Conservation (phyloP, 163 green algal species). For the Smithsoniella earleae region DNA sequence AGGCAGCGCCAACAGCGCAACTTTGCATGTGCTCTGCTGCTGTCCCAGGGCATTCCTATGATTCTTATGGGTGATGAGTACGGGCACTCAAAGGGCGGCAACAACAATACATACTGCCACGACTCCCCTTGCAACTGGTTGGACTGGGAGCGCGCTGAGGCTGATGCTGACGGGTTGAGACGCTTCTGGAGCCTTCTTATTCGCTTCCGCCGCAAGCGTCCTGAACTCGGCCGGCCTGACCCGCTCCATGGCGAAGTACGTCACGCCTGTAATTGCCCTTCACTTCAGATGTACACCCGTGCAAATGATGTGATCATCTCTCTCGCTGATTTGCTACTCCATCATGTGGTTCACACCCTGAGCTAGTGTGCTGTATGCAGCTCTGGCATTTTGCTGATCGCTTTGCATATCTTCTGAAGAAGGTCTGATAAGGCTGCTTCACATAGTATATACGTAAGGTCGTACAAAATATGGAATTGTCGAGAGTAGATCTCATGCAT, state of each 20-base stretch:
- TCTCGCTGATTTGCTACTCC: too few species aligned
- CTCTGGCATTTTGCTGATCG: too few species aligned
- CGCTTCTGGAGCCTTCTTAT: constrained; percentile 67
- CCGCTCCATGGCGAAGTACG: constrained; percentile 3
- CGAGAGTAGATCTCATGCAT: too few species aligned
- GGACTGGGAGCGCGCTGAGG: constrained; percentile 48
- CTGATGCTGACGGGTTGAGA: constrained; percentile 52
- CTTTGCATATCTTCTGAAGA: too few species aligned
- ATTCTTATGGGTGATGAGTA: constrained; percentile 97
- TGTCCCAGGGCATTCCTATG: constrained; percentile 92
- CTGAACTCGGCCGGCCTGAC: constrained; percentile 5
- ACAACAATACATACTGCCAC: constrained; percentile 80
- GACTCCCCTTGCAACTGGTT: constrained; percentile 63
- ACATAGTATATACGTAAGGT: too few species aligned
- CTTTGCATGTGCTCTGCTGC: constrained; percentile 74
- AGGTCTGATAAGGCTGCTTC: too few species aligned
- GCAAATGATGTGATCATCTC: too few species aligned
- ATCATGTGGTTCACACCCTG: too few species aligned
- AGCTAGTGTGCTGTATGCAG: too few species aligned
- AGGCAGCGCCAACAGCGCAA: constrained; percentile 87
- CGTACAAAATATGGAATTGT: too few species aligned
- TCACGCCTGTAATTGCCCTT: too few species aligned
- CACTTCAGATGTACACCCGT: too few species aligned
- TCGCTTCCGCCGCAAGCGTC: constrained; percentile 36
- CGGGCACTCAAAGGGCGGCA: constrained; percentile 77